Evolutionary conservation across 2,329 filamentous ascomycete genomes (phyloP).

Genomic region (Fusarium nelsonii): DNA sequence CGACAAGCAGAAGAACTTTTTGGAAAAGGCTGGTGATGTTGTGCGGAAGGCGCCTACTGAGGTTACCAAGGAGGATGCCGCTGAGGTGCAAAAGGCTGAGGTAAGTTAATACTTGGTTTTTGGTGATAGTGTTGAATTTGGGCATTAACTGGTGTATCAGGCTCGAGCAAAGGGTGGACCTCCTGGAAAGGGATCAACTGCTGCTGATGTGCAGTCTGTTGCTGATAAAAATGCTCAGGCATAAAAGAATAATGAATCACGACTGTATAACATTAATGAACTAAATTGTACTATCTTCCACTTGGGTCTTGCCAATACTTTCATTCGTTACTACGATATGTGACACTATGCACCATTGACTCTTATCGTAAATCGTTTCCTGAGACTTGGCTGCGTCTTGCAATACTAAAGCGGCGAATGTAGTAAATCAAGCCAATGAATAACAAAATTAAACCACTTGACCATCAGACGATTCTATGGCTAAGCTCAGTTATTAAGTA

Average conservation of each 20-base stretch:
- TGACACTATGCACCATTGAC: too few species aligned
- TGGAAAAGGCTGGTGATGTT: constrained; percentile 25
- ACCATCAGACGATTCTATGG: too few species aligned
- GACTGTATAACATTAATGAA: neutral
- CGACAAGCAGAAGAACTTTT: constrained; percentile 26
- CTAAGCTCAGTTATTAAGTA: neutral
- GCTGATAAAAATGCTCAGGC: constrained; percentile 18
- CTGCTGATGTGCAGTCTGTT: constrained; percentile 22
- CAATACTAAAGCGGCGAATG: too few species aligned
- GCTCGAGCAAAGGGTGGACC: constrained; percentile 19
- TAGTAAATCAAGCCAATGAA: too few species aligned
- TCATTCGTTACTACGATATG: too few species aligned
- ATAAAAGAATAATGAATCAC: neutral
- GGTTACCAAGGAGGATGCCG: constrained; percentile 31
- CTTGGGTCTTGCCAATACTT: too few species aligned
- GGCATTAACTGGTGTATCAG: neutral
- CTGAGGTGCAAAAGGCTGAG: constrained; percentile 32
- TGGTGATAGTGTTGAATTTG: accelerated
- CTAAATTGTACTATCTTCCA: neutral
- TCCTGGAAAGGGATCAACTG: constrained; percentile 24
- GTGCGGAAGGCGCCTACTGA: constrained; percentile 15
- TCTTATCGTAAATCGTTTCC: too few species aligned
- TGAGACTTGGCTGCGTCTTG: too few species aligned
- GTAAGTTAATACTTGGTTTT: neutral
- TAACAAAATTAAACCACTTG: too few species aligned